phyloP scores from a whole-genome alignment of 768 basidiomycete species.

The Termitomyces sp. region DNA sequence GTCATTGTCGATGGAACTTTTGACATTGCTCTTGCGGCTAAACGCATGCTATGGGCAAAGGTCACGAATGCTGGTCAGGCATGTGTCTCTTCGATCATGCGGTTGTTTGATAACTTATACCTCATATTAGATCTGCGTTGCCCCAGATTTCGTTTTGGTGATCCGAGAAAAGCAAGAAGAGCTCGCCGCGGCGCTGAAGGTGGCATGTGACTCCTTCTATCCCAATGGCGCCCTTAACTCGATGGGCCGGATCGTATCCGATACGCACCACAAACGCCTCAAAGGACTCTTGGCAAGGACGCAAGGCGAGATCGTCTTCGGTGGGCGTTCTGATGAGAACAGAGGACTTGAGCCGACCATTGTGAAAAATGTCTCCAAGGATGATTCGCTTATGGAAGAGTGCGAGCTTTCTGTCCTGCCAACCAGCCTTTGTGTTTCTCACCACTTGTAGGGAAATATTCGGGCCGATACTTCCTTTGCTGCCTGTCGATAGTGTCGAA shows the following conservation, averaged over 20 bases:
- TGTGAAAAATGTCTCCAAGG: constrained; percentile 44
- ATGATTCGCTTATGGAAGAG: constrained; percentile 61
- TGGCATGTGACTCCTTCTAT: constrained; percentile 43
- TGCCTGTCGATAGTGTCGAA: constrained; percentile 49
- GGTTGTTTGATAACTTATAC: constrained; percentile 15
- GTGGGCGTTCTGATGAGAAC: constrained; percentile 38
- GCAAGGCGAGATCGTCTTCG: constrained; percentile 50
- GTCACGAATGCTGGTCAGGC: constrained; percentile 61
- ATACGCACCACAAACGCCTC: constrained; percentile 49
- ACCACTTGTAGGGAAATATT: constrained; percentile 55
- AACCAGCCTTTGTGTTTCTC: background rate
- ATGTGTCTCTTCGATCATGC: background rate
- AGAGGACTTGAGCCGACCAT: constrained; percentile 56
- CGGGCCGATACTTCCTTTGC: constrained; percentile 63
- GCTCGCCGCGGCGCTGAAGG: constrained; percentile 39
- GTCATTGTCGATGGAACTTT: constrained; percentile 33
- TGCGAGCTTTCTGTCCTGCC: constrained; percentile 21
- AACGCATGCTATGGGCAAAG: constrained; percentile 66
- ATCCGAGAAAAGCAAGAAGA: constrained; percentile 36
- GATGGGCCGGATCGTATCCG: constrained; percentile 48
- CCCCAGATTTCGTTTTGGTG: constrained; percentile 42
- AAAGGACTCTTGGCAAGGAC: constrained; percentile 45
- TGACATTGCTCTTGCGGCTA: constrained; percentile 41
- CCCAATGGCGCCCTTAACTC: constrained; percentile 44
- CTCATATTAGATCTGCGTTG: constrained; percentile 53